These are phyloP conservation scores for Austropuccinia psidii DNA, from an alignment of 1,284 basidiomycete species.

Conservation along the genomic window DNA sequence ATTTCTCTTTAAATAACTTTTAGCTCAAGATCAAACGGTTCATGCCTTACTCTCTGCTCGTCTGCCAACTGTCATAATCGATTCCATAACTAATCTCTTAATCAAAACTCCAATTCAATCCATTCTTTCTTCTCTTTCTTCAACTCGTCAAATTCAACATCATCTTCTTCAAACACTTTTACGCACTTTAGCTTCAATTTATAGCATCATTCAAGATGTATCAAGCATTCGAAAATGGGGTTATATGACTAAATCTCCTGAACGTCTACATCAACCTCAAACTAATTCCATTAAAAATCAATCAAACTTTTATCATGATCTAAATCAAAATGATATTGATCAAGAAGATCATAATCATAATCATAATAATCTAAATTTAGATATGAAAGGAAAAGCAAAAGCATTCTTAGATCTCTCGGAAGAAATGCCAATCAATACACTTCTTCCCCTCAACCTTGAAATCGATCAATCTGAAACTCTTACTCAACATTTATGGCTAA, in stretches of 20 bases:
- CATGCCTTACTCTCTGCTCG: constrained; percentile 2
- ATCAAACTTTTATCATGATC: no score
- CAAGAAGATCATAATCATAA: no score
- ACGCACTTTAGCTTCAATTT: constrained; percentile 27
- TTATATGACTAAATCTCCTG: constrained; percentile 35
- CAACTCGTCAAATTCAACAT: background rate
- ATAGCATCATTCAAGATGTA: constrained; percentile 29
- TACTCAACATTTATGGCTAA: constrained; percentile 11
- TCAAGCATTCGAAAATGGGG: constrained; percentile 35
- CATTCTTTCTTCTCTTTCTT: background rate
- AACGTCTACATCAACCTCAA: constrained; percentile 24
- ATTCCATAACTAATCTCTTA: constrained; percentile 19
- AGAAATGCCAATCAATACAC: background rate
- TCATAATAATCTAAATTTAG: no score
- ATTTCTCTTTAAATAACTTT: background rate
- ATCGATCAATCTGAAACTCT: background rate
- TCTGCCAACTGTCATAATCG: constrained; percentile 12
- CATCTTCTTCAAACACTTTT: constrained; percentile 31
- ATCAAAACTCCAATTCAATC: constrained; percentile 8
- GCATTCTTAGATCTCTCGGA: background rate
- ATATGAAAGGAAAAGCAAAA: constrained; percentile 27
- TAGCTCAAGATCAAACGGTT: constrained; percentile 34
- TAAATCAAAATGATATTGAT: background rate
- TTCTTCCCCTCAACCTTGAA: background rate
- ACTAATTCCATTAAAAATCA: no score